Conservation (phyloP, 352 stramenopile species). For the Phytophthora meadii region DNA sequence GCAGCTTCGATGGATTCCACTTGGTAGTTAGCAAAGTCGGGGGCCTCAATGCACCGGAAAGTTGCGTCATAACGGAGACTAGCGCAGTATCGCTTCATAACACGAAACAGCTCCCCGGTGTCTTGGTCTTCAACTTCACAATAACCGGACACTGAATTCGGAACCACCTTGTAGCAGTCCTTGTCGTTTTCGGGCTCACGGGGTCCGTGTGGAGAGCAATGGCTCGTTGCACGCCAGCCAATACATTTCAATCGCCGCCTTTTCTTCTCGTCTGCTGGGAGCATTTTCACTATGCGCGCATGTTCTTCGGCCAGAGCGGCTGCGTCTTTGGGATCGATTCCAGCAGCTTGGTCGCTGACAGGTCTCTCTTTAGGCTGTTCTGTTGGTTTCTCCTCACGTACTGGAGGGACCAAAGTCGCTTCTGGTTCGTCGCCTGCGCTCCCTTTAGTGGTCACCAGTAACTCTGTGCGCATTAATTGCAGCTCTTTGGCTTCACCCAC, state of each 20-base stretch:
- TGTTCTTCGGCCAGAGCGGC: conserved; percentile 21
- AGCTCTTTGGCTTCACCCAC: conserved; percentile 17
- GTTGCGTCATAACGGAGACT: conserved; percentile 36
- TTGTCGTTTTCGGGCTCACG: conserved; percentile 30
- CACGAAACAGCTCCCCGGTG: conserved; percentile 35
- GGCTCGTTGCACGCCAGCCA: conserved; percentile 21
- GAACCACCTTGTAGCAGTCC: conserved; percentile 19
- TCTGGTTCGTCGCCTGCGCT: conserved; percentile 5
- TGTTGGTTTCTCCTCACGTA: conserved; percentile 10
- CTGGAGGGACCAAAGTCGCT: conserved; percentile 10
- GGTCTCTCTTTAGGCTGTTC: background rate
- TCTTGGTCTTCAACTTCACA: conserved; percentile 36
- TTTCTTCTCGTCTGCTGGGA: conserved; percentile 13
- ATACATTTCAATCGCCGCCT: conserved; percentile 28
- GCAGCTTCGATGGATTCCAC: conserved; percentile 30
- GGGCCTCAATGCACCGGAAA: conserved; percentile 50
- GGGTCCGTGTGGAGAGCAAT: conserved; percentile 24
- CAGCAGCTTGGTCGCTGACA: background rate
- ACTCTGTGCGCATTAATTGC: conserved; percentile 19
- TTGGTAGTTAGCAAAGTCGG: conserved; percentile 45
- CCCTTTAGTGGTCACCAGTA: conserved; percentile 6
- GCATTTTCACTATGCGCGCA: conserved; percentile 24
- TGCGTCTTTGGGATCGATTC: conserved; percentile 1
- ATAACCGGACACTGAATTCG: conserved; percentile 20
- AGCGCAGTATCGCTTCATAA: conserved; percentile 42